Percentiles rank a stretch among this genome's conserved stretches.
These are phyloP conservation scores for Paramecium sexaurelia DNA, from an alignment of 73 alveolate species.

Conservation along the genomic window DNA sequence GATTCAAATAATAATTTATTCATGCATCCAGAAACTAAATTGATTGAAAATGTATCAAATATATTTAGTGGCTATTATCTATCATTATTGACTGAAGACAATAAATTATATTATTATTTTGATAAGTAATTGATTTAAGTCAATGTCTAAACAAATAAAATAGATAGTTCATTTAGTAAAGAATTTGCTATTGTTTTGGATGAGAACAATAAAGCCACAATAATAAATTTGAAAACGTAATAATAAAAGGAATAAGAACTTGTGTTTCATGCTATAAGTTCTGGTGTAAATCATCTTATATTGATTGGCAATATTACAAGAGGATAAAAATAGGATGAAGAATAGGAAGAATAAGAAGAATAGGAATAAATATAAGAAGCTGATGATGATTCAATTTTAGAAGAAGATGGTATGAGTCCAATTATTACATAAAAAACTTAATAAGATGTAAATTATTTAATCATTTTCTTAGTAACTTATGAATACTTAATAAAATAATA, in stretches of 20 bases:
- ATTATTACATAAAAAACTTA: background rate
- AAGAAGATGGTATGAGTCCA: constrained; percentile 22
- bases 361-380: background rate
- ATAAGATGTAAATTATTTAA: background rate
- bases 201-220: background rate
- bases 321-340: background rate
- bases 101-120: background rate
- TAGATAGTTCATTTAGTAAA: constrained; percentile 35
- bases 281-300: background rate
- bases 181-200: background rate
- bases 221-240: background rate
- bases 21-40: background rate
- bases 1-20: background rate
- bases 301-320: background rate
- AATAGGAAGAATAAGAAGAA: background rate
- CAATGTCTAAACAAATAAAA: background rate
- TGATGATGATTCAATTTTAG: background rate
- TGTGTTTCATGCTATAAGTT: constrained; percentile 5
- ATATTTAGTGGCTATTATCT: constrained; percentile 34
- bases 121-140: background rate
- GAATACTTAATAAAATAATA: constrained; percentile 1
- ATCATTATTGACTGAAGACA: background rate
- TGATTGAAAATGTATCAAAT: background rate
- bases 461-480: background rate
- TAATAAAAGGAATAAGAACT: background rate